Evolutionary conservation across 805 yeast genomes (phyloP), one percentile per base, ranked within the genome.

Genomic region (Saturnispora zaruensis): DNA sequence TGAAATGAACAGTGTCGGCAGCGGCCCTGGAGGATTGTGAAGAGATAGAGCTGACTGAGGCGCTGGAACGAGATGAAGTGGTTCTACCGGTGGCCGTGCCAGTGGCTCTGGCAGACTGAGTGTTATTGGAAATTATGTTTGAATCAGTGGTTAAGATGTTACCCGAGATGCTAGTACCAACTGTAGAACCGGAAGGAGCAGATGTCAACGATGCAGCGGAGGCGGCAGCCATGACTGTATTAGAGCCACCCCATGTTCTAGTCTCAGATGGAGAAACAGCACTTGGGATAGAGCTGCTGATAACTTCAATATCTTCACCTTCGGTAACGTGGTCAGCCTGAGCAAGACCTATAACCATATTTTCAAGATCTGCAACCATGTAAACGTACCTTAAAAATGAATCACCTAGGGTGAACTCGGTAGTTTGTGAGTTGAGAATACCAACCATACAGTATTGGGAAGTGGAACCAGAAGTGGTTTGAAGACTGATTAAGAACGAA

Each of bases 291-390:
- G 68, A 48, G 9, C 69, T 53, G 2, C 59, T 49, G 33, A 82
- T 72, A 9, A 66, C 69, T 30, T 52, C 52, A 32, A 52, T 50
- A 18, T 49, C 33, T 48, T 77, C 76, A 41, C 78, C 70, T 49
- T 75, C 62, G 18, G 6, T 40, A 6, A 14, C 11, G 32, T 50
- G 46, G 16, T 41, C 41, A 13, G 59, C 58, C 34, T 33, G 76
- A 3, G 80, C 82, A 18, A 78, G 41, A 1, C 71, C 73, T 25
- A 78, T 59, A 43, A 68, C 68, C 24, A 64, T 55, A 42, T 69
- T 65, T 8, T 78, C 80, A 42, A 78, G 60, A 61, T 81, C 83
- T 48, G 72, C 81, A 44, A 78, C 82, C 36, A 74, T 69, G 54
- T 80, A 79, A 1, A 77, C 77, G 30, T 73, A 63, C 53, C 76